Evolutionary conservation across 192 early-diverging fungal genomes (phyloP).

Genomic region (Backusella morwellensis): DNA sequence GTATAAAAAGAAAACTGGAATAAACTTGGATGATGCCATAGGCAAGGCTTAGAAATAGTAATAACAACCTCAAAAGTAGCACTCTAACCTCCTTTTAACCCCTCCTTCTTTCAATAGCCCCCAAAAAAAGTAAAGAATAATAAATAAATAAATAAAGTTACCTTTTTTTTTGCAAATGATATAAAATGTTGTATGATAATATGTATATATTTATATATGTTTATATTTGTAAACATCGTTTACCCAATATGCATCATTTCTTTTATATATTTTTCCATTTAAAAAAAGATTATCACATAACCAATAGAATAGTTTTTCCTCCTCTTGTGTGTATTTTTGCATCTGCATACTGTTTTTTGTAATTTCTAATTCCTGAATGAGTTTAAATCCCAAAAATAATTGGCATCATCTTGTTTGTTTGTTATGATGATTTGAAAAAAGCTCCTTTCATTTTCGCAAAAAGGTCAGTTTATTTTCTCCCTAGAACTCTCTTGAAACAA

Average conservation of each 20-base stretch:
- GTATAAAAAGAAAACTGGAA: not conserved
- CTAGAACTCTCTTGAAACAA: not conserved
- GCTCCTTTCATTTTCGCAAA: conserved; percentile 1
- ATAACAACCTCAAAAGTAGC: not conserved
- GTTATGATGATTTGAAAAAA: conserved; percentile 1
- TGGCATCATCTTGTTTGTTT: not conserved
- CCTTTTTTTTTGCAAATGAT: not conserved
- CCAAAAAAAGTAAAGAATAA: not conserved
- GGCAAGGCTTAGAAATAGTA: not conserved
- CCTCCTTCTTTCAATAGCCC: not conserved
- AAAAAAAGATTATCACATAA: not conserved
- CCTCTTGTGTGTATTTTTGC: not conserved
- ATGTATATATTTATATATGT: not conserved
- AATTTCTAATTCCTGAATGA: not conserved
- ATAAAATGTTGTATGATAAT: not conserved
- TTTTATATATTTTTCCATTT: conserved; percentile 3
- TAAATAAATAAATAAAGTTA: not conserved
- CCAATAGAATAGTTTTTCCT: not conserved
- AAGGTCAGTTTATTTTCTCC: not conserved
- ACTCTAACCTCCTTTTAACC: not conserved
- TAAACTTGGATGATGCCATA: not conserved
- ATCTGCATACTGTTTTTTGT: not conserved
- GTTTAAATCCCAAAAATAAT: not conserved
- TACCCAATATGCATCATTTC: conserved; percentile 1
- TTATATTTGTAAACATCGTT: not conserved